phyloP scores from a whole-genome alignment of 2,329 filamentous ascomycete genomes.

The Dactylellina leptospora region DNA sequence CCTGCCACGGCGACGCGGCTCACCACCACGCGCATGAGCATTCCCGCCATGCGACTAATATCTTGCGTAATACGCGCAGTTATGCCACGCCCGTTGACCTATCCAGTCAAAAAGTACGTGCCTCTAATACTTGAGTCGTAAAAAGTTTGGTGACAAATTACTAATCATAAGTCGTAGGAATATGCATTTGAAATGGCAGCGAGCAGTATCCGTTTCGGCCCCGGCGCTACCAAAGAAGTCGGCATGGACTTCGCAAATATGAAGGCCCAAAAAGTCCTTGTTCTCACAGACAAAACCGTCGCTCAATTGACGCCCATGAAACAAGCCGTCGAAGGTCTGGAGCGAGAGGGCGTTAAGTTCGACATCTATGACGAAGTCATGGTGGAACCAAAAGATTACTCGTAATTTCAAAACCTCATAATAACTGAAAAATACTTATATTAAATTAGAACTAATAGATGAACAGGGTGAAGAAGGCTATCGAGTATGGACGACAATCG shows the following conservation, averaged over 20 bases:
- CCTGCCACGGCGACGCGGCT: slow-evolving; percentile 88
- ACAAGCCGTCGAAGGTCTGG: slow-evolving; percentile 82
- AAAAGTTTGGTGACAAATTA: background rate
- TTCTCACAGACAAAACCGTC: slow-evolving; percentile 89
- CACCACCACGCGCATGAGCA: slow-evolving; percentile 70
- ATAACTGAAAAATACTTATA: background rate
- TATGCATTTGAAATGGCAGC: slow-evolving; percentile 99
- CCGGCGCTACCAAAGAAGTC: slow-evolving; percentile 91
- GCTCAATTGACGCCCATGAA: slow-evolving; percentile 85
- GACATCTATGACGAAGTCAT: slow-evolving; percentile 81
- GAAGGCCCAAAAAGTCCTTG: slow-evolving; percentile 83
- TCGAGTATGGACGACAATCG: slow-evolving; percentile 69
- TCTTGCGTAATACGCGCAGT: slow-evolving; percentile 61
- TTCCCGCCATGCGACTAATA: slow-evolving; percentile 59
- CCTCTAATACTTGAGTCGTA: background rate
- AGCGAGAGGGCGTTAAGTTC: slow-evolving; percentile 79
- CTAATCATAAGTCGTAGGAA: slow-evolving; percentile 68
- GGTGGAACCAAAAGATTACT: slow-evolving; percentile 94
- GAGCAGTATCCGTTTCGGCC: slow-evolving; percentile 70
- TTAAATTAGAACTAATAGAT: background rate
- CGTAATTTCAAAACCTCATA: slow-evolving; percentile 65
- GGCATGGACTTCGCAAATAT: slow-evolving; percentile 98
- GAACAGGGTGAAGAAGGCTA: slow-evolving; percentile 90
- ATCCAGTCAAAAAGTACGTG: slow-evolving; percentile 71
- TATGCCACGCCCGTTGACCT: slow-evolving; percentile 80